phyloP scores from a whole-genome alignment of 2,329 filamentous ascomycete species.

The Ophiocordyceps camponoti-leonardi region DNA sequence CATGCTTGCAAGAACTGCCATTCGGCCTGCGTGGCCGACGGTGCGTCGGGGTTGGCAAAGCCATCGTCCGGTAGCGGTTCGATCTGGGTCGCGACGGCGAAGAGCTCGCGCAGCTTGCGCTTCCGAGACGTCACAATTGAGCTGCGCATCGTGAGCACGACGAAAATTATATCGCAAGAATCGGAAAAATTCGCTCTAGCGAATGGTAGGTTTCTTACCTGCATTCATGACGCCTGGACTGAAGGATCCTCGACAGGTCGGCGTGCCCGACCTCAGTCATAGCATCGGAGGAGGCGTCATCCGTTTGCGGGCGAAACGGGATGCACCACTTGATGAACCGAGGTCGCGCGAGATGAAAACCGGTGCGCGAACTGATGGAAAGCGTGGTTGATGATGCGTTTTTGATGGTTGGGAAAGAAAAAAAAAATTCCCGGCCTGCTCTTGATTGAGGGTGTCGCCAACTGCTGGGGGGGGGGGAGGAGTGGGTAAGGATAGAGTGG shows the following conservation, averaged over 20 bases:
- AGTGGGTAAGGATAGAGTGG: neutral
- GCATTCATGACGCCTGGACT: conserved; percentile 44
- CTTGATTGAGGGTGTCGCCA: conserved; percentile 11
- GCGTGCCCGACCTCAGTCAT: conserved; percentile 54
- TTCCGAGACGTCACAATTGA: conserved; percentile 70
- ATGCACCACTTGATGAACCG: conserved; percentile 18
- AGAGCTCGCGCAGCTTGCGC: conserved; percentile 80
- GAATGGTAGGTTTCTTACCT: conserved; percentile 30
- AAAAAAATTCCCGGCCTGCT: conserved; percentile 6
- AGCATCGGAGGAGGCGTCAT: conserved; percentile 52
- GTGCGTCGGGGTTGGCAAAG: conserved; percentile 39
- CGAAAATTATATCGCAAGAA: conserved; percentile 25
- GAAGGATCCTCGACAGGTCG: conserved; percentile 49
- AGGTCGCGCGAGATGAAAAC: conserved; percentile 12
- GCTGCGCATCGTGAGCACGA: conserved; percentile 31
- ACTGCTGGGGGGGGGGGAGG: conserved; percentile 8
- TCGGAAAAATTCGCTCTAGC: conserved; percentile 33
- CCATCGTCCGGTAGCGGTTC: conserved; percentile 41
- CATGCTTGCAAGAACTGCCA: conserved; percentile 36
- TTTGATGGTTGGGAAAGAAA: conserved; percentile 9
- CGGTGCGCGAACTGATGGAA: conserved; percentile 14
- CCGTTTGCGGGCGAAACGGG: conserved; percentile 47
- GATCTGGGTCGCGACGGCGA: conserved; percentile 56
- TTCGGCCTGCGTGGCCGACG: conserved; percentile 32
- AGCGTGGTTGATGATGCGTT: conserved; percentile 8